A percentile compares a stretch with the other conserved stretches of the same genome.
Conservation (phyloP, 495 filamentous ascomycete genomes). For the Poronia punctata region DNA sequence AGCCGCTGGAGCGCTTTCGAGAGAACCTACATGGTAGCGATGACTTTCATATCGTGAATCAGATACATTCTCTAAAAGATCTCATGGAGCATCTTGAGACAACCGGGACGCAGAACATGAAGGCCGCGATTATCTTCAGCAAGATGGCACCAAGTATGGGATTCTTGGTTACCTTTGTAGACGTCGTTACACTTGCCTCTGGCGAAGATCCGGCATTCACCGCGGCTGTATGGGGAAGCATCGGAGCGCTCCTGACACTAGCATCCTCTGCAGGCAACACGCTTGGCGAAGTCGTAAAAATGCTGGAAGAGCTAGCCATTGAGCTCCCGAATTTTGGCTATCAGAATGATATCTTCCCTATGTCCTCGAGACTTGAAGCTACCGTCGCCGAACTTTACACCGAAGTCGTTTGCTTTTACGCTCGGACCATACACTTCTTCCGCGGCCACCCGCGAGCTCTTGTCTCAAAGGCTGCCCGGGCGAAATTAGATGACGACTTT, state of each 20-base stretch:
- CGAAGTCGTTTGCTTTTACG: slow-evolving; percentile 22
- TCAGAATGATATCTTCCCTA: slow-evolving; percentile 15
- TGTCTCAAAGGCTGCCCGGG: neutral
- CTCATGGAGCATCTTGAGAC: slow-evolving; percentile 6
- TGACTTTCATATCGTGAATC: slow-evolving; percentile 12
- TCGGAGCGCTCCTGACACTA: slow-evolving; percentile 14
- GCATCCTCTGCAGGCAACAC: slow-evolving; percentile 14
- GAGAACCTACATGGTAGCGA: slow-evolving; percentile 15
- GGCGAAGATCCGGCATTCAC: slow-evolving; percentile 17
- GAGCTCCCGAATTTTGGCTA: slow-evolving; percentile 13
- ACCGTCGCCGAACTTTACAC: slow-evolving; percentile 19
- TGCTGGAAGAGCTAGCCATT: slow-evolving; percentile 20
- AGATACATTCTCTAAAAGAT: slow-evolving; percentile 15
- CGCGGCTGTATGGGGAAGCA: slow-evolving; percentile 22
- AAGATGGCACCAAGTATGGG: slow-evolving; percentile 9
- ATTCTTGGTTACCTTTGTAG: slow-evolving; percentile 16
- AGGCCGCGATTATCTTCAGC: slow-evolving; percentile 10
- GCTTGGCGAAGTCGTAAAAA: slow-evolving; percentile 17
- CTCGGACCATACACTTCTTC: slow-evolving; percentile 20
- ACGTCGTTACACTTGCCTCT: slow-evolving; percentile 17
- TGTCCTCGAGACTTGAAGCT: slow-evolving; percentile 13
- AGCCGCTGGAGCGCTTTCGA: slow-evolving; percentile 14
- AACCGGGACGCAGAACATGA: neutral
- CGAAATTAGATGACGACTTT: slow-evolving; percentile 3
- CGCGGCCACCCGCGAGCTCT: slow-evolving; percentile 14